phyloP scores from a whole-genome alignment of 2,329 filamentous ascomycete genomes.

The Cylindrodendrum hubeiense region DNA sequence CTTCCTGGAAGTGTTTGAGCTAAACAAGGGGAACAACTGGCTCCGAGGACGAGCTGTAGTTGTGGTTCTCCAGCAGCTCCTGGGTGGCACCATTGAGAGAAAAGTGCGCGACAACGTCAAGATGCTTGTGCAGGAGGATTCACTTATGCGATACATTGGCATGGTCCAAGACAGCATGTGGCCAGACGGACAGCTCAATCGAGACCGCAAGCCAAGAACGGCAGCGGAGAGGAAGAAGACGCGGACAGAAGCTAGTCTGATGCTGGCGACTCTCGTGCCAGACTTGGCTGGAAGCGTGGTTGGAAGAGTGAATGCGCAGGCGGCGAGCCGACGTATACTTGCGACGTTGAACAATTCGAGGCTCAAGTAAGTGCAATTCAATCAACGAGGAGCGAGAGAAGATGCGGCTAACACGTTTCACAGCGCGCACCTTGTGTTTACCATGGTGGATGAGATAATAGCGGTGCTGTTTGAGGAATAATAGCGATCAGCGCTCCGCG shows the following conservation, averaged over 20 bases:
- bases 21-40: constrained; percentile 97
- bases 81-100: constrained; percentile 95
- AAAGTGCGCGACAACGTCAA: constrained; percentile 91
- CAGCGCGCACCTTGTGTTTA: constrained; percentile 77
- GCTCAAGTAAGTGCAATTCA: constrained; percentile 77
- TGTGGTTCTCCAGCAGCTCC: constrained; percentile 93
- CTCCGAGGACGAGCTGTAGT: constrained; percentile 94
- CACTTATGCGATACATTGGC: constrained; percentile 80
- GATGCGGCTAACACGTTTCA: constrained; percentile 28
- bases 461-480: constrained; percentile 70
- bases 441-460: constrained; percentile 78
- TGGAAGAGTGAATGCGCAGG: constrained; percentile 89
- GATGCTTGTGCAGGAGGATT: constrained; percentile 80
- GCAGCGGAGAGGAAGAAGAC: constrained; percentile 81
- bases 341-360: constrained; percentile 91
- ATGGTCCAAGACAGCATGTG: constrained; percentile 83
- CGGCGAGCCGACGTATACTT: constrained; percentile 88
- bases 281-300: constrained; percentile 95
- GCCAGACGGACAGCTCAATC: constrained; percentile 74
- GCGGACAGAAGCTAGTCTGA: constrained; percentile 86
- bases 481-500: constrained; percentile 16
- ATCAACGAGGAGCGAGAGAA: constrained; percentile 23
- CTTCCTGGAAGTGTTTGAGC: constrained; percentile 94
- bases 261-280: constrained; percentile 90
- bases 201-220: constrained; percentile 69